Conservation (phyloP, 2,329 filamentous ascomycete genomes). For the Fusarium avenaceum region DNA sequence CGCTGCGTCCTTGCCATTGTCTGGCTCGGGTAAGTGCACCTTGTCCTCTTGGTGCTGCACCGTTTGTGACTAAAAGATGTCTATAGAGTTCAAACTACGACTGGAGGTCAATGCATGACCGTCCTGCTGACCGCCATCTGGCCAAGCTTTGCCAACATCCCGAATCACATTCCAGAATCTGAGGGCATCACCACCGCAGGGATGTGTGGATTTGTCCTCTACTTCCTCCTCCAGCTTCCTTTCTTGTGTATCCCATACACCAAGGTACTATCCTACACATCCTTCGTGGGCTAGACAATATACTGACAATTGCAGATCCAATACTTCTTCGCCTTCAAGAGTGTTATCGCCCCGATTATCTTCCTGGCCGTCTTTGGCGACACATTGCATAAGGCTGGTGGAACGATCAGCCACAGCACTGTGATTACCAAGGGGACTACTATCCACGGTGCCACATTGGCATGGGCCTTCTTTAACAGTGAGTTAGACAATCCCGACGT, state of each 20-base stretch:
- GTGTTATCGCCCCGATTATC: slow-evolving; percentile 9
- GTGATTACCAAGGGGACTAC: slow-evolving; percentile 12
- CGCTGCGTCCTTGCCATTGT: slow-evolving; percentile 21
- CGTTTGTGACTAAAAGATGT: not conserved
- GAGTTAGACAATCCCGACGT: not conserved
- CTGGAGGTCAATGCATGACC: slow-evolving; percentile 24
- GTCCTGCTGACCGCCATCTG: slow-evolving; percentile 16
- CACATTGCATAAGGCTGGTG: slow-evolving; percentile 9
- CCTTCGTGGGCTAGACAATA: accelerated
- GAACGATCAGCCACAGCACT: slow-evolving; percentile 11
- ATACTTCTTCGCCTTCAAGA: slow-evolving; percentile 18
- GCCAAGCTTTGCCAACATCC: slow-evolving; percentile 21
- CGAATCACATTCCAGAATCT: slow-evolving; percentile 9
- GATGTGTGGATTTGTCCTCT: slow-evolving; percentile 10
- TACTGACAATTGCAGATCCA: not conserved
- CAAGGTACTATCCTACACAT: not conserved
- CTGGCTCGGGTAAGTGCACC: slow-evolving; percentile 12
- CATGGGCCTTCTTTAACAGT: slow-evolving; percentile 13
- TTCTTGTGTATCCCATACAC: slow-evolving; percentile 13
- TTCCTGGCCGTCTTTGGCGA: slow-evolving; percentile 15
- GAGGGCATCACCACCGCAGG: slow-evolving; percentile 11
- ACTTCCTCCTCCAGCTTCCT: slow-evolving; percentile 21
- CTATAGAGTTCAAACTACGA: slow-evolving; percentile 14
- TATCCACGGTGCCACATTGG: slow-evolving; percentile 12
- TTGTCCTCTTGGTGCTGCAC: not conserved